These are phyloP conservation scores for Liriodendron chinense DNA, from an alignment of 164 flowering plant genomes.

Conservation along the genomic window DNA sequence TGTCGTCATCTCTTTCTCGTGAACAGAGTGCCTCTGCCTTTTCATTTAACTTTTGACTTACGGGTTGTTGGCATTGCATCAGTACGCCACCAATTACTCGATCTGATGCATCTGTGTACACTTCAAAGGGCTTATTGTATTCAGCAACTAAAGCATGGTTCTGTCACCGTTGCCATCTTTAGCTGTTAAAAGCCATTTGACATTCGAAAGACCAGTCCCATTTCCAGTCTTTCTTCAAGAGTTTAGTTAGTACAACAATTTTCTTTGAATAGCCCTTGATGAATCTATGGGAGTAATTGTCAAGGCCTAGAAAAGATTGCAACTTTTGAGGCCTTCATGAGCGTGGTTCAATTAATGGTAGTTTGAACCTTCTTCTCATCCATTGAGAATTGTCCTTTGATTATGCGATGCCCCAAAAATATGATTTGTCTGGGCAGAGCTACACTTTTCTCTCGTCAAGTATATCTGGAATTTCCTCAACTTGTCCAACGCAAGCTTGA, in stretches of 20 bases:
- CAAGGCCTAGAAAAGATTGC: slow-evolving; percentile 15
- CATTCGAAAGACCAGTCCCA: neutral
- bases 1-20: neutral
- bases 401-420: slow-evolving; percentile 11
- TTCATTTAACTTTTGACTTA: too few species aligned
- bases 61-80: neutral
- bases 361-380: slow-evolving; percentile 14
- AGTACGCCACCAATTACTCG: neutral
- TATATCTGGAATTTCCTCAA: neutral
- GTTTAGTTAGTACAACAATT: slow-evolving; percentile 1
- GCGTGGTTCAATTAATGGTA: slow-evolving; percentile 7
- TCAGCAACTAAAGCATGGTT: neutral
- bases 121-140: slow-evolving; percentile 1
- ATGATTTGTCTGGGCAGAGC: slow-evolving; percentile 1
- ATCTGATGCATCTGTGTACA: slow-evolving; percentile 15
- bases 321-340: slow-evolving; percentile 8
- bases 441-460: slow-evolving; percentile 20
- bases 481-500: neutral
- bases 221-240: slow-evolving; percentile 5
- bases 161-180: neutral
- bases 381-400: neutral
- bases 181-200: neutral
- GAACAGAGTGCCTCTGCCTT: neutral
- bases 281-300: slow-evolving; percentile 10
- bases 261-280: slow-evolving; percentile 9